A percentile compares a stretch with the other conserved stretches of the same genome.
Conservation (phyloP, 1,284 basidiomycete genomes). For the Apiotrichum brassicae region DNA sequence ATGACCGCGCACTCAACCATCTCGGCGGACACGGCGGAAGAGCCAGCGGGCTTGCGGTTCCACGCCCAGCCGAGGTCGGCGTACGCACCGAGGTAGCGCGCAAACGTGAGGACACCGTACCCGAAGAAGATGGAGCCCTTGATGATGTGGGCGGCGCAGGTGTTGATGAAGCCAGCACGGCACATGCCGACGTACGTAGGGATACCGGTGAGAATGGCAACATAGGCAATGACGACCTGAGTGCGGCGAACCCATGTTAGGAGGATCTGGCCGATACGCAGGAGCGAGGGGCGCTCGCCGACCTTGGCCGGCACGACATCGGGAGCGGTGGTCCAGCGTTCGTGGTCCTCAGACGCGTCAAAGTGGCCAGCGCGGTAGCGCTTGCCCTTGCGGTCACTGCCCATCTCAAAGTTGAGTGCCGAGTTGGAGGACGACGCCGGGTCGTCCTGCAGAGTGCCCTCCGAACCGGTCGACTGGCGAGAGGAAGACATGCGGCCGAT, state of each 20-base stretch:
- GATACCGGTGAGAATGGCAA: slow-evolving; percentile 31
- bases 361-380: slow-evolving; percentile 19
- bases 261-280: slow-evolving; percentile 19
- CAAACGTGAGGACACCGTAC: slow-evolving; percentile 83
- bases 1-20: slow-evolving; percentile 82
- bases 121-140: slow-evolving; percentile 88
- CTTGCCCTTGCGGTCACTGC: slow-evolving; percentile 6
- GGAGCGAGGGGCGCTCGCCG: neutral
- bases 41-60: slow-evolving; percentile 54
- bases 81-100: slow-evolving; percentile 84
- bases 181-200: slow-evolving; percentile 36
- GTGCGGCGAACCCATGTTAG: slow-evolving; percentile 34
- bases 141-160: slow-evolving; percentile 86
- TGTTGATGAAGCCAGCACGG: slow-evolving; percentile 59
- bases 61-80: slow-evolving; percentile 90
- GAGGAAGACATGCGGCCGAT: slow-evolving; percentile 5
- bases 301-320: neutral
- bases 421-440: slow-evolving; percentile 12
- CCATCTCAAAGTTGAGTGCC: slow-evolving; percentile 13
- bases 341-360: slow-evolving; percentile 15
- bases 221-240: slow-evolving; percentile 38
- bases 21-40: slow-evolving; percentile 62
- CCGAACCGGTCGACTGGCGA: slow-evolving; percentile 51
- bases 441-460: slow-evolving; percentile 59
- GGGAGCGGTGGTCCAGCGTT: neutral